Evolutionary conservation across 2,329 filamentous ascomycete genomes (phyloP).

Genomic region (Penicillium sp.): DNA sequence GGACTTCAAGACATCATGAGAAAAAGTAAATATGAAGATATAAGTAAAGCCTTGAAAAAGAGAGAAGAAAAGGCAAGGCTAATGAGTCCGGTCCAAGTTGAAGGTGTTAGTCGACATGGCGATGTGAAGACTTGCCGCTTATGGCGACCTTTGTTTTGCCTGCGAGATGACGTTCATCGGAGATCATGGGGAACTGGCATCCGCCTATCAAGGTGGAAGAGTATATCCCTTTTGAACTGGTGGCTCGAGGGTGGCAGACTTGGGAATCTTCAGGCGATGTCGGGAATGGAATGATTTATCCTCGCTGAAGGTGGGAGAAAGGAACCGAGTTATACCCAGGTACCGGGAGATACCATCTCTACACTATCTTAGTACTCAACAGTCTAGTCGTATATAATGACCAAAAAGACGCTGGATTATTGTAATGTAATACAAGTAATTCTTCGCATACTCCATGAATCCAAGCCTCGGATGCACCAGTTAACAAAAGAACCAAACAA

Average conservation of each 20-base stretch:
- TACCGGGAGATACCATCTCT: no score
- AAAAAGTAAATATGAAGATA: no score
- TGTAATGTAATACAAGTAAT: constrained; percentile 30
- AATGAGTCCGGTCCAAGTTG: no score
- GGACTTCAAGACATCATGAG: constrained; percentile 4
- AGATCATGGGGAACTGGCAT: constrained; percentile 21
- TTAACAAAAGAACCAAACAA: constrained; percentile 11
- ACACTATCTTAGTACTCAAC: no score
- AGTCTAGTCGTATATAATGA: no score
- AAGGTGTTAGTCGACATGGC: no score
- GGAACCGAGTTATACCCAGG: not conserved
- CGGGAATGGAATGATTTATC: no score
- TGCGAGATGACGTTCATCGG: constrained; percentile 20
- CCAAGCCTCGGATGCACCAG: constrained; percentile 28
- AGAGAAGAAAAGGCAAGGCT: no score
- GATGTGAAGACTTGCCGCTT: not conserved
- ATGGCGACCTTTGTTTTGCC: constrained; percentile 7
- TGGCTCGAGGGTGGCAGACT: no score
- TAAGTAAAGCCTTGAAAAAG: no score
- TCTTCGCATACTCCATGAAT: constrained; percentile 26
- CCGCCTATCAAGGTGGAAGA: constrained; percentile 11
- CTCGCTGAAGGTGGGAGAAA: not conserved
- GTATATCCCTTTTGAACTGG: not conserved
- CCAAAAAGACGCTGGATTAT: constrained; percentile 30
- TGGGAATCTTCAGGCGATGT: no score